Evolutionary conservation across 2,329 filamentous ascomycete species (phyloP), one percentile per base, ranked within the genome.

Genomic region (Fusarium sp.): DNA sequence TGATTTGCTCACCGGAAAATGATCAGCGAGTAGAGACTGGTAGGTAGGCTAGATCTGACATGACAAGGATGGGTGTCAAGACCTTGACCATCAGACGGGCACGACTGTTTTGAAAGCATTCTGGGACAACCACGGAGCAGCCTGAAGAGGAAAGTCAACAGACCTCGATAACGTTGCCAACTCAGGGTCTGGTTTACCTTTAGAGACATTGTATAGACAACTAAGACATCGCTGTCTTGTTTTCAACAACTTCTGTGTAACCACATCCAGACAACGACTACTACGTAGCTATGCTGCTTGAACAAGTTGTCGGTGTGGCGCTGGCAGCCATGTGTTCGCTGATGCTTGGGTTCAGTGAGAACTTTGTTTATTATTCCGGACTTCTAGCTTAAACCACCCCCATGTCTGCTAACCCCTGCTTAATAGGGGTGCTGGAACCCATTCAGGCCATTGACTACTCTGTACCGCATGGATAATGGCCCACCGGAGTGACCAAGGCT

Each of bases 101-200:
- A 32, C 40, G 14, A 54, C 54, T 33, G 37, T 61, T 53, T 46
- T 60, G 46, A 54, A 23, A 61, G 32, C 46, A 46, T 14, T 35
- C 30, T 37, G 46, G 35, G 37, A 44, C 40, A 32, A 32, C 38
- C 41, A 67, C 63, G 64, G 63, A 67, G 44, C 20, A 41, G 49
- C 64, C 55, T 48, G 62, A 68, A 63, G 37, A 46, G 63, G 63
- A 30, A 67, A 68, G 64, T 63, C 56, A 26, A 27, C 26, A 53
- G 54, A 42, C 60, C 26, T 65, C 18, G 13, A 48, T 48, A 37
- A 42, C 18, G 20, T 23, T 64, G 50, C 62, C 50, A 65, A 58
- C 60, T 50, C 62, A 46, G 30, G 37, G 30, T 33, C 33, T 60
- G 46, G 27, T 56, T 42, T 56, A 32, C 50, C 27, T 59, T 12